Percentiles rank a stretch among this genome's conserved stretches.
phyloP scores from a whole-genome alignment of 2,329 filamentous ascomycete species.

The Zarea fungicola region DNA sequence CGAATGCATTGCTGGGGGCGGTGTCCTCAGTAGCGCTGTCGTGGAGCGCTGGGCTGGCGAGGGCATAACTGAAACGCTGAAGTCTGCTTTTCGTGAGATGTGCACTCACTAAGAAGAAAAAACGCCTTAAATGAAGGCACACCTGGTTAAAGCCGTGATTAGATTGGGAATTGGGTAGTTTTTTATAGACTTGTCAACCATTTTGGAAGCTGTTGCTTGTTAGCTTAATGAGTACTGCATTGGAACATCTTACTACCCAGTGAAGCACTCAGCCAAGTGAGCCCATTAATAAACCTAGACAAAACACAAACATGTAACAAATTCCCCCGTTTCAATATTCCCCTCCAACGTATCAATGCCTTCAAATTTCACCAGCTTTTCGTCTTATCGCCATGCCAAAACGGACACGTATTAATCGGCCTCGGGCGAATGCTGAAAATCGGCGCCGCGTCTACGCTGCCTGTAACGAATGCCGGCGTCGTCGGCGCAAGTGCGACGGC shows the following conservation, averaged over 20 bases:
- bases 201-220: too few relatives aligned
- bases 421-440: neutral
- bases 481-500: slow-evolving; percentile 17
- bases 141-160: too few relatives aligned
- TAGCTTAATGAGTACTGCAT: too few relatives aligned
- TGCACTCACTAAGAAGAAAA: neutral
- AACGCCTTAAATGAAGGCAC: neutral
- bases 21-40: neutral
- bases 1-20: neutral
- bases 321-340: neutral
- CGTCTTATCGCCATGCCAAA: slow-evolving; percentile 4
- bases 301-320: too few relatives aligned
- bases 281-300: too few relatives aligned
- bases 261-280: too few relatives aligned
- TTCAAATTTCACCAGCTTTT: neutral
- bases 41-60: neutral
- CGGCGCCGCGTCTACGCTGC: slow-evolving; percentile 13
- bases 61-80: neutral
- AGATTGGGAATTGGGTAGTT: too few relatives aligned
- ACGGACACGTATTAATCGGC: neutral
- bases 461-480: slow-evolving; percentile 14
- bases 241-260: too few relatives aligned
- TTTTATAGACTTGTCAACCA: too few relatives aligned
- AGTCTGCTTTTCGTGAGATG: neutral
- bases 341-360: neutral